A percentile compares a stretch with the other conserved stretches of the same genome.
These are phyloP conservation scores for Glutinoglossum americanum DNA, from an alignment of 495 filamentous ascomycete genomes.

Conservation along the genomic window DNA sequence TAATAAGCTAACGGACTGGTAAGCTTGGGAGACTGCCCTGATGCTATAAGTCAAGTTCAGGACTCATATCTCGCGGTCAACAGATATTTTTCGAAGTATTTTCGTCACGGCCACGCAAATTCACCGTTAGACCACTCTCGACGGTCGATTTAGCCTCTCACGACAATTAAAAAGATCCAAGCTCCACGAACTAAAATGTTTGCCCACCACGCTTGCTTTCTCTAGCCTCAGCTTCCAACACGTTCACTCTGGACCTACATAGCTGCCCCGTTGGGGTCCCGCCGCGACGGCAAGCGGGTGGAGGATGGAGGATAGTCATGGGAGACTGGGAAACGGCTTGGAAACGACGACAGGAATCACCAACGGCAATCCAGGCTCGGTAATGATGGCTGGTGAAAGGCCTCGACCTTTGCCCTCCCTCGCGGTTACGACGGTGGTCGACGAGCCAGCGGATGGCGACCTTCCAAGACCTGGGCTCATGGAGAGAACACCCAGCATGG, in stretches of 20 bases:
- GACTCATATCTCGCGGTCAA: not conserved
- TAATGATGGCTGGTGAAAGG: not conserved
- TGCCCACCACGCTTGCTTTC: not conserved
- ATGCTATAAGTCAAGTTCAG: not conserved
- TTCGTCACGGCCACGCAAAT: not conserved
- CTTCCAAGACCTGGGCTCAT: not conserved
- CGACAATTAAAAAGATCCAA: not conserved
- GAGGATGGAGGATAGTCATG: slow-evolving; percentile 1
- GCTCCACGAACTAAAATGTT: not conserved
- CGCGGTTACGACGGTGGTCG: not conserved
- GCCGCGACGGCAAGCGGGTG: slow-evolving; percentile 1
- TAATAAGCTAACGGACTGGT: not conserved
- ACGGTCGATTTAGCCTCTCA: not conserved
- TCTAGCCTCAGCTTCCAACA: not conserved
- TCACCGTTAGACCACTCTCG: not conserved
- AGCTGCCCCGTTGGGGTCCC: slow-evolving; percentile 2
- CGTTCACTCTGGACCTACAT: not conserved
- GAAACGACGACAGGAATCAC: not conserved
- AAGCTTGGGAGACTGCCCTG: not conserved
- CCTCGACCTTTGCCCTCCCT: not conserved
- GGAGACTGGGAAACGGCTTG: slow-evolving; percentile 1
- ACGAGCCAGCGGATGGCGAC: not conserved
- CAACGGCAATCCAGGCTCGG: not conserved
- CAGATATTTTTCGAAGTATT: not conserved
- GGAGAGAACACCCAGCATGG: slow-evolving; percentile 36